phyloP scores from a whole-genome alignment of 371 early-diverging fungal species.

The Phascolomyces articulosus region DNA sequence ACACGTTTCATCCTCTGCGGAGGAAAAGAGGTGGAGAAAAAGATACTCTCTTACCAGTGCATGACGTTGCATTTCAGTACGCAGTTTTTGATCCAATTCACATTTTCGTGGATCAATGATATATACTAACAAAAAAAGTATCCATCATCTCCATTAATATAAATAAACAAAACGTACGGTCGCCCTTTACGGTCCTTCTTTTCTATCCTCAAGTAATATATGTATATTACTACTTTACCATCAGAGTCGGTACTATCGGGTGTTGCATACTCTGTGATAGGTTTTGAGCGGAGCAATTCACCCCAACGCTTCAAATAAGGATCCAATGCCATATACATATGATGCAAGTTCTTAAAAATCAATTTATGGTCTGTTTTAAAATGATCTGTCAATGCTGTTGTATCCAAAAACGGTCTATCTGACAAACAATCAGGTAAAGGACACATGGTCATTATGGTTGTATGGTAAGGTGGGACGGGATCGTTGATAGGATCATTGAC shows the following conservation, averaged over 20 bases:
- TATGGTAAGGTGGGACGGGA: conserved; percentile 64
- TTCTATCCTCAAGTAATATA: no score
- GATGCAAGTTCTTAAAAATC: conserved; percentile 72
- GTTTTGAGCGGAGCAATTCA: conserved; percentile 36
- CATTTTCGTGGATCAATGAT: conserved; percentile 68
- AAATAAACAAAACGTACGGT: no score
- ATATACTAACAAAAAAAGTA: conserved; percentile 51
- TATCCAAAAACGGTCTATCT: conserved; percentile 63
- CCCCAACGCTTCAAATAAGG: conserved; percentile 79
- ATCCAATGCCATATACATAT: conserved; percentile 83
- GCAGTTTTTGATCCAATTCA: conserved; percentile 65
- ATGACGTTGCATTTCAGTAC: conserved; percentile 75
- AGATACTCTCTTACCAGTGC: conserved; percentile 56
- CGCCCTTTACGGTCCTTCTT: no score
- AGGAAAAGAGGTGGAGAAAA: not conserved
- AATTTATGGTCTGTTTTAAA: conserved; percentile 69
- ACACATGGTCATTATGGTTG: conserved; percentile 59
- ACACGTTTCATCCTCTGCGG: not conserved
- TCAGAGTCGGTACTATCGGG: not conserved
- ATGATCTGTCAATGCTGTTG: conserved; percentile 70
- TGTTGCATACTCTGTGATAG: conserved; percentile 6
- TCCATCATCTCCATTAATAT: no score
- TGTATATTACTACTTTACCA: conserved; percentile 8
- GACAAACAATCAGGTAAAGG: conserved; percentile 52
- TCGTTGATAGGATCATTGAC: conserved; percentile 49